Percentiles rank a stretch among this genome's conserved stretches.
phyloP scores from a whole-genome alignment of 169 alveolate species.

The Cryptosporidium canis region DNA sequence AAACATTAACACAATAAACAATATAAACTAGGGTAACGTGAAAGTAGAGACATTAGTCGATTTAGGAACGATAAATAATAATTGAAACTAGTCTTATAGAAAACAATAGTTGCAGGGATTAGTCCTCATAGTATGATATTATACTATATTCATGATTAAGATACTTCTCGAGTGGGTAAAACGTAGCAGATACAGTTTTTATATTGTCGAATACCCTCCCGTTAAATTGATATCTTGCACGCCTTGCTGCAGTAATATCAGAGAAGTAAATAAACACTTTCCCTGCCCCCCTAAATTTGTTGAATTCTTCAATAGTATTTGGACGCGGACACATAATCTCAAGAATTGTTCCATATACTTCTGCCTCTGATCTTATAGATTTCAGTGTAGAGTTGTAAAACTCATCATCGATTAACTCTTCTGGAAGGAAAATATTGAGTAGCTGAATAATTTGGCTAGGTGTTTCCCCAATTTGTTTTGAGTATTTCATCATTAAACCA shows the following conservation, averaged over 20 bases:
- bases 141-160: slow-evolving; percentile 43
- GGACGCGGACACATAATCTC: slow-evolving; percentile 68
- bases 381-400: slow-evolving; percentile 27
- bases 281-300: slow-evolving; percentile 43
- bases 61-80: neutral
- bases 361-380: slow-evolving; percentile 51
- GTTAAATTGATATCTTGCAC: slow-evolving; percentile 67
- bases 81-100: neutral
- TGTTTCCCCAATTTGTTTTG: slow-evolving; percentile 67
- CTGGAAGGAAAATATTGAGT: slow-evolving; percentile 45
- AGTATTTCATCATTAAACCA: slow-evolving; percentile 28
- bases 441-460: slow-evolving; percentile 56
- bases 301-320: slow-evolving; percentile 20
- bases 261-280: slow-evolving; percentile 46
- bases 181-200: slow-evolving; percentile 52
- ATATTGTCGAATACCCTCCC: slow-evolving; percentile 59
- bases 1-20: slow-evolving; percentile 3
- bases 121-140: neutral
- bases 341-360: slow-evolving; percentile 57
- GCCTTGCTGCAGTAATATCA: slow-evolving; percentile 64
- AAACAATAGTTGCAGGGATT: neutral
- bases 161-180: slow-evolving; percentile 61
- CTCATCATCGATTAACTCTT: slow-evolving; percentile 36
- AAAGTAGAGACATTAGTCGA: neutral
- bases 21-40: neutral